Evolutionary conservation across 1,139 yeast genomes (phyloP).

Genomic region (Yamadazyma triangularis): DNA sequence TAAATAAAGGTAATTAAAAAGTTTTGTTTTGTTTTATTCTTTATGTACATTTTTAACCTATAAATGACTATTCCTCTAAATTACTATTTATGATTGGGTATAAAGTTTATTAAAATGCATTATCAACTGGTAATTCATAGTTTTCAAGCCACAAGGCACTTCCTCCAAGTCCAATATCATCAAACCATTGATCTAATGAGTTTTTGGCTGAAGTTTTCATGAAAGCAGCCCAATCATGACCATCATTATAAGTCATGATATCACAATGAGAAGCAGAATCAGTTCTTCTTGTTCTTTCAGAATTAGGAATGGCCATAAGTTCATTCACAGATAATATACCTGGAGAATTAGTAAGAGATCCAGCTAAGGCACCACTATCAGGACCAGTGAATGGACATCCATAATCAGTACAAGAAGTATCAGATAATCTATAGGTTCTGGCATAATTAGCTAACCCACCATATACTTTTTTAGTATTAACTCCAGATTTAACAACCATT

Average conservation of each 20-base stretch:
- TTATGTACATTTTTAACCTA: too few relatives aligned
- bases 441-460: constrained; percentile 20
- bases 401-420: constrained; percentile 4
- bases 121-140: too few relatives aligned
- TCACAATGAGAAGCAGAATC: constrained; percentile 13
- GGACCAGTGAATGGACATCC: constrained; percentile 9
- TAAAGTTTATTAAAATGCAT: too few relatives aligned
- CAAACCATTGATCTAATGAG: constrained; percentile 7
- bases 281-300: constrained; percentile 10
- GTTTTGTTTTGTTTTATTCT: too few relatives aligned
- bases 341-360: constrained; percentile 5
- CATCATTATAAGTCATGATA: constrained; percentile 13
- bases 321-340: constrained; percentile 13
- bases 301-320: constrained; percentile 7
- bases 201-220: constrained; percentile 11
- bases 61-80: too few relatives aligned
- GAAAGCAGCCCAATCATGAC: constrained; percentile 15
- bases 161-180: constrained; percentile 14
- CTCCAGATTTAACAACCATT: constrained; percentile 15
- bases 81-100: too few relatives aligned
- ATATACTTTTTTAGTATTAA: constrained; percentile 12
- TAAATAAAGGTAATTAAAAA: too few relatives aligned
- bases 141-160: constrained; percentile 13
- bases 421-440: constrained; percentile 7
- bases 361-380: constrained; percentile 3